Percentiles rank a stretch among this genome's conserved stretches.
phyloP scores from a whole-genome alignment of 768 basidiomycete species.

The Russula compacta region DNA sequence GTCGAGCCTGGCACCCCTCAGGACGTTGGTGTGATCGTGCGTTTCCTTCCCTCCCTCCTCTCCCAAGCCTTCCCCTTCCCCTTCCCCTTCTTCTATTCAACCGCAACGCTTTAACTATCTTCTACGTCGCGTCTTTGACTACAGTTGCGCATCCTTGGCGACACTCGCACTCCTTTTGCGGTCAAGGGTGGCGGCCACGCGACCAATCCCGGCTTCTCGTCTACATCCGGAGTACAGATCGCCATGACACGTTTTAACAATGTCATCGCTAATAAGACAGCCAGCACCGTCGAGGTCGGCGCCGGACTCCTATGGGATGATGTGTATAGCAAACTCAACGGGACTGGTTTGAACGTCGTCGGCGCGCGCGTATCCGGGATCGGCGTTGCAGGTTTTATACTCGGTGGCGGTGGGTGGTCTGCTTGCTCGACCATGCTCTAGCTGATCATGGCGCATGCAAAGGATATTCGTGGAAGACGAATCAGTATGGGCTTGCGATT shows the following conservation, averaged over 20 bases:
- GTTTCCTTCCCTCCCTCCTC: not conserved
- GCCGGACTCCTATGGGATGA: conserved; percentile 25
- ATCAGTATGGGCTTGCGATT: conserved; percentile 19
- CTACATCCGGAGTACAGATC: conserved; percentile 24
- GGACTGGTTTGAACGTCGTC: conserved; percentile 20
- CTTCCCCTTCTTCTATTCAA: not conserved
- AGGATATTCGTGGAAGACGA: conserved; percentile 17
- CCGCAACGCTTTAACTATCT: not conserved
- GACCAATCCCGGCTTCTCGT: conserved; percentile 22
- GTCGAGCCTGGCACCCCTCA: conserved; percentile 20
- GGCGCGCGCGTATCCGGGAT: conserved; percentile 23
- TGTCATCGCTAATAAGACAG: not conserved
- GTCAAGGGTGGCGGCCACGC: conserved; percentile 25
- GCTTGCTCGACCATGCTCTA: not conserved
- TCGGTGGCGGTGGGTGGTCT: conserved; percentile 22
- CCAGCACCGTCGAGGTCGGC: conserved; percentile 17
- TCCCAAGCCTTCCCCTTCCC: not conserved
- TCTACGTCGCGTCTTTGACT: too few species aligned
- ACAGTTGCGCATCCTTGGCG: conserved; percentile 6
- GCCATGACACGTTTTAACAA: conserved; percentile 21
- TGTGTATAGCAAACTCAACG: conserved; percentile 19
- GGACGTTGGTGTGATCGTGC: conserved; percentile 18
- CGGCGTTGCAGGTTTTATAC: conserved; percentile 23
- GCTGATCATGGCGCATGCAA: not conserved
- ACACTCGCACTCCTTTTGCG: conserved; percentile 14